Conservation (phyloP, 345 rosid genomes). For the Raphanus sativus region DNA sequence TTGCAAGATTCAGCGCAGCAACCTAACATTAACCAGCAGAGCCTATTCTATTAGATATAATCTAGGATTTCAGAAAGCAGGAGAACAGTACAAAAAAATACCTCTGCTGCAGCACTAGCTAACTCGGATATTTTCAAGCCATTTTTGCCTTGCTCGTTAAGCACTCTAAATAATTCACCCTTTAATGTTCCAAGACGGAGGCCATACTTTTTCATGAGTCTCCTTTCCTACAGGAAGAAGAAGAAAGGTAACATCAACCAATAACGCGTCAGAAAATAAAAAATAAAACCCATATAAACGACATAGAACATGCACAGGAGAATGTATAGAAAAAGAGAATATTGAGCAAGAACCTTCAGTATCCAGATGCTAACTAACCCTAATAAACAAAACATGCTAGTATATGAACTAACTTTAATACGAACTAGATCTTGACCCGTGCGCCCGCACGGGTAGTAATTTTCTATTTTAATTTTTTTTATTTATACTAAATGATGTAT, state of each 20-base stretch:
- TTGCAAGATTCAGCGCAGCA: constrained; percentile 59
- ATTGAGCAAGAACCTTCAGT: constrained; percentile 14
- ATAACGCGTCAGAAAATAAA: neutral
- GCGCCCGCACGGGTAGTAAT: no score
- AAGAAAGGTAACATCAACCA: constrained; percentile 10
- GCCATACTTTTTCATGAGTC: constrained; percentile 70
- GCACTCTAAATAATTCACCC: constrained; percentile 71
- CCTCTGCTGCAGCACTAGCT: constrained; percentile 62
- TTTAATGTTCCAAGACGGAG: constrained; percentile 72
- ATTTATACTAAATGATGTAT: no score
- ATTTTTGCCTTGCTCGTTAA: constrained; percentile 64
- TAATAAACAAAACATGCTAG: constrained; percentile 3
- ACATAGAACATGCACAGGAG: neutral
- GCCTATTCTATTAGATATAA: neutral
- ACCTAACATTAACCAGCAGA: constrained; percentile 44
- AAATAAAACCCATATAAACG: neutral
- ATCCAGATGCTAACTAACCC: neutral
- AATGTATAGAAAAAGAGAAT: neutral
- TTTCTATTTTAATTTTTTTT: no score
- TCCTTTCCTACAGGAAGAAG: constrained; percentile 60
- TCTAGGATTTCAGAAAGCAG: neutral
- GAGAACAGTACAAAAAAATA: constrained; percentile 16
- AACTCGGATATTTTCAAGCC: constrained; percentile 72
- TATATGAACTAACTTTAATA: neutral
- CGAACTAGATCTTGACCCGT: no score